Percentiles rank a stretch among this genome's conserved stretches.
Evolutionary conservation across 1,139 yeast genomes (phyloP).

Genomic region (Geotrichum reessii): DNA sequence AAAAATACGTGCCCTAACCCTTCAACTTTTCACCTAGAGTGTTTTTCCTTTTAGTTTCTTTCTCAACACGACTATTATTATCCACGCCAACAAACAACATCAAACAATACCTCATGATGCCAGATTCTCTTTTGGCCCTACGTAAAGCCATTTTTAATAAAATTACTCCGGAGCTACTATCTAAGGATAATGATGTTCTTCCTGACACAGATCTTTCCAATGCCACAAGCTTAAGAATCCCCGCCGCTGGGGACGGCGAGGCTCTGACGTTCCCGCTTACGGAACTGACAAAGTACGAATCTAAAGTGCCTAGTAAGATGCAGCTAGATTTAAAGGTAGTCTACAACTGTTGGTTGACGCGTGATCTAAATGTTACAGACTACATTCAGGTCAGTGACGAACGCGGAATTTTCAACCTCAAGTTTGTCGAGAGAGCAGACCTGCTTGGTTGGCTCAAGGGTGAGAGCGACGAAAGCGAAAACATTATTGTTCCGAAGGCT

Average conservation of each 20-base stretch:
- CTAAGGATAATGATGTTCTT: constrained; percentile 18
- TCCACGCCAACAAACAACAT: not conserved
- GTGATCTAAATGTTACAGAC: constrained; percentile 73
- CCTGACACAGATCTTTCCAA: constrained; percentile 17
- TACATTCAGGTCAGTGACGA: constrained; percentile 70
- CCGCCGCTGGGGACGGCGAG: constrained; percentile 2
- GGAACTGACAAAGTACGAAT: constrained; percentile 13
- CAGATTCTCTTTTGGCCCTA: constrained; percentile 28
- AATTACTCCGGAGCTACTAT: constrained; percentile 20
- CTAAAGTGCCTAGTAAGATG: constrained; percentile 6
- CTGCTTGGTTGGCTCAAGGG: constrained; percentile 77
- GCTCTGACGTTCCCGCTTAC: constrained; percentile 4
- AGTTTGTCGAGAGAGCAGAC: constrained; percentile 82
- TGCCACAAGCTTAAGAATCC: constrained; percentile 4
- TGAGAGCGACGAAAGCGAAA: constrained; percentile 51
- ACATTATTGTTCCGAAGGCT: constrained; percentile 6
- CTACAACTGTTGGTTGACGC: constrained; percentile 74
- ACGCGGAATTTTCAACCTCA: constrained; percentile 60
- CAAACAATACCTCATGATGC: not conserved
- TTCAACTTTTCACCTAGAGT: not conserved
- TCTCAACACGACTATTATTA: not conserved
- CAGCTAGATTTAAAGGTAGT: constrained; percentile 40
- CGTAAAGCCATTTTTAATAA: constrained; percentile 29
- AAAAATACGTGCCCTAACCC: not conserved
- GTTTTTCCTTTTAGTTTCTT: not conserved